Evolutionary conservation across 805 yeast genomes (phyloP), one percentile per base, ranked within the genome.

Genomic region (Metschnikowia drakensbergensis): DNA sequence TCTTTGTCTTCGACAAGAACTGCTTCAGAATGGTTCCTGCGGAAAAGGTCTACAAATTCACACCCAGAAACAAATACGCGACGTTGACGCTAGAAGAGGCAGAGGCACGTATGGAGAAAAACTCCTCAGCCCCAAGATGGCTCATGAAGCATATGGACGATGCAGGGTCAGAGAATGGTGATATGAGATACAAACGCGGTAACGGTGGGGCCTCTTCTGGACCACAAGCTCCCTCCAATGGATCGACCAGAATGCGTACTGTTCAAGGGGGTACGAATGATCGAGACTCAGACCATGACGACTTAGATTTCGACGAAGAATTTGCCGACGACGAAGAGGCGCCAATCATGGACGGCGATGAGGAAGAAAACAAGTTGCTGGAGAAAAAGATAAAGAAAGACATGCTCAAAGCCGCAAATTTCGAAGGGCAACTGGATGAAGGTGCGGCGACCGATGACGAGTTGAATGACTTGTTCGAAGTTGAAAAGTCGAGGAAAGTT

Each of bases 281-380:
- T 36, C 61, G 81, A 52, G 88, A 82, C 55, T 84, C 89, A 8
- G 96, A 89, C 49, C 89, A 87, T 54, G 97, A 91, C 55, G 97
- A 90, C 61, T 71, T 94, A 60, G 99, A 92, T 68, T 92, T 77
- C 61, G 97, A 94, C 58, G 98, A 94, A 65, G 97, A 91, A 65
- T 94, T 94, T 68, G 97, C 94, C 27, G 99, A 94, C 66, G 99
- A 94, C 65, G 99, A 94, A 70, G 99, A 92, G 65, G 98, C 98
- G 1, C 99, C 99, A 28, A 87, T 94, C 50, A 82, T 92, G 76
- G 98, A 92, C 61, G 97, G 97, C 41, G 82, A 91, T 52, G 98
- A 92, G 62, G 97, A 94, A 61, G 98, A 94, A 62, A 87, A 88
- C 64, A 90, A 86, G 64, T 86, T 89, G 53, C 86, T 90, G 45